These are phyloP conservation scores for Filobasidium floriforme DNA, from an alignment of 768 basidiomycete genomes.

Conservation along the genomic window DNA sequence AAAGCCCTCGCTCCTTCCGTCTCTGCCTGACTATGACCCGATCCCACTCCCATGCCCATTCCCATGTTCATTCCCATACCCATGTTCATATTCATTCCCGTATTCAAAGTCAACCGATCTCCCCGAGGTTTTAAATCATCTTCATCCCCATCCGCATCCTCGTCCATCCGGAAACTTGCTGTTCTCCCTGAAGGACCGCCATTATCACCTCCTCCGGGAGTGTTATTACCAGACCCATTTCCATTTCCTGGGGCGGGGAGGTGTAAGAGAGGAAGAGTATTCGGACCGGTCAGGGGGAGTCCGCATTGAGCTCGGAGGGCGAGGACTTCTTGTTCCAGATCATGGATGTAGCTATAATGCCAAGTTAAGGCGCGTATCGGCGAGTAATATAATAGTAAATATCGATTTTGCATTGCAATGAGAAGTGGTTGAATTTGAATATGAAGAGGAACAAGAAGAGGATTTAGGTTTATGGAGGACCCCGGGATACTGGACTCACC, in stretches of 20 bases:
- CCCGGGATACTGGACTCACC: conserved; percentile 31
- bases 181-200: too few relatives aligned
- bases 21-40: conserved; percentile 6
- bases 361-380: conserved; percentile 3
- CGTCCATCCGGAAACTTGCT: too few relatives aligned
- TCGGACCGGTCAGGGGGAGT: background rate
- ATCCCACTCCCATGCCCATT: background rate
- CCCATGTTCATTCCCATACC: background rate
- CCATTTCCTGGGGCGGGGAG: too few relatives aligned
- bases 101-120: too few relatives aligned
- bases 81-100: too few relatives aligned
- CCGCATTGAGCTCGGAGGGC: conserved; percentile 40
- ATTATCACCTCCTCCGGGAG: too few relatives aligned
- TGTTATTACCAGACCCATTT: too few relatives aligned
- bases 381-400: background rate
- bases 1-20: conserved; percentile 1
- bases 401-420: background rate
- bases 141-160: too few relatives aligned
- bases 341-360: conserved; percentile 40
- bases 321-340: conserved; percentile 44
- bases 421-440: too few relatives aligned
- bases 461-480: too few relatives aligned
- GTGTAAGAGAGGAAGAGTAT: background rate
- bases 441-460: too few relatives aligned
- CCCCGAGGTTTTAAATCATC: too few relatives aligned